Percentiles rank a stretch among this genome's conserved stretches.
These are phyloP conservation scores for Solanum hybrid DNA, from an alignment of 305 asterid genomes.

Conservation along the genomic window DNA sequence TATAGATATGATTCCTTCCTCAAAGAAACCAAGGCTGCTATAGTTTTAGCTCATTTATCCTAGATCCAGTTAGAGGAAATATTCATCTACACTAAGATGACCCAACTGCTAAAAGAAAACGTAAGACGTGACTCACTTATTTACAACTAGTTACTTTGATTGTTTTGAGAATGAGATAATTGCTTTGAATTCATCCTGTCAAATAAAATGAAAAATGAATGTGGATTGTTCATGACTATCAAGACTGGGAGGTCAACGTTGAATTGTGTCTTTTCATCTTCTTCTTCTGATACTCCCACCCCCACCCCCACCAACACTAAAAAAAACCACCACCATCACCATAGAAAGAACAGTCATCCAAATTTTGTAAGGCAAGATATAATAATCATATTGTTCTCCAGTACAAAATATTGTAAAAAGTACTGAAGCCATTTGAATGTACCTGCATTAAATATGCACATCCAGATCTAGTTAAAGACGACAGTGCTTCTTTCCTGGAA, in stretches of 20 bases:
- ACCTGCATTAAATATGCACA: constrained; percentile 99
- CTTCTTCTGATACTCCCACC: not conserved
- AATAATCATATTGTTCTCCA: not conserved
- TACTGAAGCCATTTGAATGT: constrained; percentile 3
- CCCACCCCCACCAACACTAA: not conserved
- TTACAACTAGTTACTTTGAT: not conserved
- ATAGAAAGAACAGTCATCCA: not conserved
- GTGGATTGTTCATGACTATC: not conserved
- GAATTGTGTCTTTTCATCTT: not conserved
- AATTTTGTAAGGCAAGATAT: not conserved
- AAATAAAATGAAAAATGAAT: not conserved
- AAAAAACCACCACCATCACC: not conserved
- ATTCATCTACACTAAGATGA: not conserved
- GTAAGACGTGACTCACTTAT: not conserved
- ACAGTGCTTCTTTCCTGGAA: constrained; percentile 79
- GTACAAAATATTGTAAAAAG: not conserved
- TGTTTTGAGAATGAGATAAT: not conserved
- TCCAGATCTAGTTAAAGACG: constrained; percentile 95
- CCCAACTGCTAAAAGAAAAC: not conserved
- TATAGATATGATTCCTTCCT: not conserved
- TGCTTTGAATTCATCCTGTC: not conserved
- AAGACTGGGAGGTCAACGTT: not conserved
- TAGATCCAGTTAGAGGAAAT: not conserved
- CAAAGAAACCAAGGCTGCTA: not conserved
- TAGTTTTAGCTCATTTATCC: not conserved